A percentile compares a stretch with the other conserved stretches of the same genome.
Evolutionary conservation across 2,329 filamentous ascomycete genomes (phyloP).

Genomic region (Bipolaris bicolor): DNA sequence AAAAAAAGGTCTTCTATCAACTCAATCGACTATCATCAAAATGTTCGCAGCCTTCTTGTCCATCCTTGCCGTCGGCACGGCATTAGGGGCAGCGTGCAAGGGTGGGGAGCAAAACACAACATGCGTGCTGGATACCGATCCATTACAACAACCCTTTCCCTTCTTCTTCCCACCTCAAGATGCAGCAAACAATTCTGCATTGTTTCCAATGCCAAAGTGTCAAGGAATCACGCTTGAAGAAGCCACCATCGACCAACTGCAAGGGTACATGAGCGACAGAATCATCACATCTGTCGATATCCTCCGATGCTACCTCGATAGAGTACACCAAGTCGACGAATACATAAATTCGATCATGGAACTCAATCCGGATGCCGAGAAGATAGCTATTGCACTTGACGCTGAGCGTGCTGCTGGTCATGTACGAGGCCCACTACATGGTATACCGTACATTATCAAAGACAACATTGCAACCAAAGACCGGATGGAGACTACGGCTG

Average conservation of each 20-base stretch:
- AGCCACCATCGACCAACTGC: slow-evolving; percentile 72
- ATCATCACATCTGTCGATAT: slow-evolving; percentile 29
- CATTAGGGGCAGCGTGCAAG: slow-evolving; percentile 13
- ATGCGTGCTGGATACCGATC: slow-evolving; percentile 22
- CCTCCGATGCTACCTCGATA: slow-evolving; percentile 55
- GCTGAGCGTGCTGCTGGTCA: slow-evolving; percentile 62
- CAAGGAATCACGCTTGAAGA: slow-evolving; percentile 68
- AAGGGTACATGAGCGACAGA: slow-evolving; percentile 61
- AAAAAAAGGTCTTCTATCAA: not conserved
- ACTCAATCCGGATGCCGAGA: slow-evolving; percentile 69
- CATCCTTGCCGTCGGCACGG: slow-evolving; percentile 4
- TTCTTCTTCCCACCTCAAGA: slow-evolving; percentile 46
- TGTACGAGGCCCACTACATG: slow-evolving; percentile 71
- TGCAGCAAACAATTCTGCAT: slow-evolving; percentile 29
- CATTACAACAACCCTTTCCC: slow-evolving; percentile 39
- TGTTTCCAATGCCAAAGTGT: slow-evolving; percentile 70
- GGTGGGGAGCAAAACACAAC: slow-evolving; percentile 17
- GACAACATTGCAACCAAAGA: slow-evolving; percentile 66
- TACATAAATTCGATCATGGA: slow-evolving; percentile 71
- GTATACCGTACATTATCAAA: slow-evolving; percentile 77
- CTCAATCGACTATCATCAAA: not conserved
- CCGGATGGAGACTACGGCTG: slow-evolving; percentile 75
- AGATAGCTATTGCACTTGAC: slow-evolving; percentile 67
- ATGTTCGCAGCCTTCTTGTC: not conserved
- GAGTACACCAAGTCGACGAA: slow-evolving; percentile 66